phyloP scores from a whole-genome alignment of 768 basidiomycete species.

The Collybiopsis confluens region DNA sequence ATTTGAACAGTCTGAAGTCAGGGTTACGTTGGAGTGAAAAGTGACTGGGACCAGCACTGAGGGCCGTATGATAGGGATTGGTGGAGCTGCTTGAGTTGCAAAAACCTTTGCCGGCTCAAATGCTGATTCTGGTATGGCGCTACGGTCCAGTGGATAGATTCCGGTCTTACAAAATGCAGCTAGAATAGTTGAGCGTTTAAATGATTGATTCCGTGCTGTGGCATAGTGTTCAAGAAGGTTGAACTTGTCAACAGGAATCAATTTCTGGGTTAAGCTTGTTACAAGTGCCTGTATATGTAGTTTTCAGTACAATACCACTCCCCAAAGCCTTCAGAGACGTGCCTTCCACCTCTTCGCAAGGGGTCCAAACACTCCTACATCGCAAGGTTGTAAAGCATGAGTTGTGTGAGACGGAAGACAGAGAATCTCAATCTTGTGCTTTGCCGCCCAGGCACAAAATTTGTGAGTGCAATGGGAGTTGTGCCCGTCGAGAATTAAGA shows the following conservation, averaged over 20 bases:
- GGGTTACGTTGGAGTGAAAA: too few species aligned
- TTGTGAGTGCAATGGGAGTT: constrained; percentile 14
- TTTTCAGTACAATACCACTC: background rate
- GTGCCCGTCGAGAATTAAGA: constrained; percentile 21
- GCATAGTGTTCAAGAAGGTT: constrained; percentile 14
- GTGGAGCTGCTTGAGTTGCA: constrained; percentile 8
- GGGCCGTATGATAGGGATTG: constrained; percentile 4
- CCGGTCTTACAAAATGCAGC: constrained; percentile 17
- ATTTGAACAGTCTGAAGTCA: too few species aligned
- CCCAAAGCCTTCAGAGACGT: background rate
- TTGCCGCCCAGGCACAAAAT: constrained; percentile 13
- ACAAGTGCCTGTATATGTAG: background rate
- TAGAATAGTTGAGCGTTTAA: constrained; percentile 11
- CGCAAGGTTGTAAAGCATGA: constrained; percentile 15
- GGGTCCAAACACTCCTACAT: constrained; percentile 19
- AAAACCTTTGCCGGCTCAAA: constrained; percentile 10
- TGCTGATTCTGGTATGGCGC: constrained; percentile 3
- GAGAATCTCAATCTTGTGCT: constrained; percentile 15
- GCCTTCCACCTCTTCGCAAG: constrained; percentile 9
- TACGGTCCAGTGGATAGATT: constrained; percentile 16
- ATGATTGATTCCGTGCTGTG: constrained; percentile 3
- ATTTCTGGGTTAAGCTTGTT: background rate
- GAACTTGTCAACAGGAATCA: constrained; percentile 13
- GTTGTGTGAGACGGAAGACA: constrained; percentile 22
- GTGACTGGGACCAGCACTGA: background rate